Evolutionary conservation across 208 protist genomes (phyloP), one percentile per base, ranked within the genome.

Genomic region (Acanthamoeba castellanii): DNA sequence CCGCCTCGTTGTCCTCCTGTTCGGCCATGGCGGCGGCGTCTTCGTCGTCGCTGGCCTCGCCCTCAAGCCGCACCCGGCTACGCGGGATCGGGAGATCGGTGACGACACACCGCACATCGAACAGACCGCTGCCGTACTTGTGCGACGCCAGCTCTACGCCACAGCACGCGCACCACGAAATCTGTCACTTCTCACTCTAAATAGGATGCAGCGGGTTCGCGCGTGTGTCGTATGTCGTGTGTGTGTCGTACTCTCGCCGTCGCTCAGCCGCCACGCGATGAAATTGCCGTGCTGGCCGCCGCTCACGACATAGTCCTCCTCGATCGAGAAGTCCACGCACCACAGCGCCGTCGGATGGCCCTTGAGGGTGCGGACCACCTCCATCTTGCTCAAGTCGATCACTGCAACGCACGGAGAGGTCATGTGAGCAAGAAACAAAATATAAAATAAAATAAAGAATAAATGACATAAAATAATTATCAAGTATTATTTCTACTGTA

Each of bases 241-340:
- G 82, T 1, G 5, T 11, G 5, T 2, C 82, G 59, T 70, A 70
- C 59, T n/a, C 27, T 90, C 25, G 50, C 82, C 82, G 25, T 59
- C 59, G 82, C 82, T 90, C 8, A 90, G 34, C 8, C 50, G 27
- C 82, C 82, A 90, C 16, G 82, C 42, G 14, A 90, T 32, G n/a
- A 90, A 90, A 25, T 68, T 16, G 25, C 82, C 82, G 50, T 90
- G 68, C 82, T 90, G 55, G 59, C 82, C 82, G 13, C 82, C 82
- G 59, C 82, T 90, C 59, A 90, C 82, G 25, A 90, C 82, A 18
- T 70, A 59, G 59, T 90, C 82, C 30, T 64, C 82, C 34, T 90
- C 82, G 82, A 90, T 59, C 50, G 82, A 90, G 50, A 90, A 90
- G 59, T 90, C 82, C 6, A 90, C 82, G 59, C 82, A 90, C 82